Evolutionary conservation across 176 grass and related monocot genomes (phyloP).

Genomic region (Echinochloa phyllopogon): DNA sequence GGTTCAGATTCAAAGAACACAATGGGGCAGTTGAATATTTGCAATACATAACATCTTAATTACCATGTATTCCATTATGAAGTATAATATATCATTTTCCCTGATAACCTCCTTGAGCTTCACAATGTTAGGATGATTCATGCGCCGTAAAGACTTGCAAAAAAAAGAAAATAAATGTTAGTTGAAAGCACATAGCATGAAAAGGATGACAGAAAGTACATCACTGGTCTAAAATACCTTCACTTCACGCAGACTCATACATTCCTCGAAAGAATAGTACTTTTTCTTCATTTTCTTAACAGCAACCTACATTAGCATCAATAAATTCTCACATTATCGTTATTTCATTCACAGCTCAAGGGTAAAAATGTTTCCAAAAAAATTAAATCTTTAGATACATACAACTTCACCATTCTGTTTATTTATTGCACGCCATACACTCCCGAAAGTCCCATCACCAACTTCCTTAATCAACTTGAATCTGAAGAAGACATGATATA

Average conservation of each 20-base stretch:
- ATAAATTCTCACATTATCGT: conserved; percentile 11
- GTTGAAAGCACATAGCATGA: conserved; percentile 17
- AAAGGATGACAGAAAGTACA: conserved; percentile 17
- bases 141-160: conserved; percentile 84
- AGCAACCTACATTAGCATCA: conserved; percentile 69
- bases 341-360: conserved; percentile 27
- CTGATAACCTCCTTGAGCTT: conserved; percentile 99
- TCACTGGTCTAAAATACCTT: conserved; percentile 61
- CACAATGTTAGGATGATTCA: conserved; percentile 98
- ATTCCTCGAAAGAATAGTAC: conserved; percentile 98
- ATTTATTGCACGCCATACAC: conserved; percentile 99
- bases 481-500: conserved; percentile 45
- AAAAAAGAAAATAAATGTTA: conserved; percentile 38
- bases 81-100: conserved; percentile 88
- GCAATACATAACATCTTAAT: conserved; percentile 25
- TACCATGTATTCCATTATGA: conserved; percentile 99
- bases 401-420: conserved; percentile 97
- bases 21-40: conserved; percentile 6
- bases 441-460: conserved; percentile 98
- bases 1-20: conserved; percentile 41
- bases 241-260: conserved; percentile 92
- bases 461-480: conserved; percentile 99
- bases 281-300: conserved; percentile 99
- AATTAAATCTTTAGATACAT: conserved; percentile 54
- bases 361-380: not conserved